Evolutionary conservation across 257 asterid genomes (phyloP).

Genomic region (Haberlea rhodopensis): DNA sequence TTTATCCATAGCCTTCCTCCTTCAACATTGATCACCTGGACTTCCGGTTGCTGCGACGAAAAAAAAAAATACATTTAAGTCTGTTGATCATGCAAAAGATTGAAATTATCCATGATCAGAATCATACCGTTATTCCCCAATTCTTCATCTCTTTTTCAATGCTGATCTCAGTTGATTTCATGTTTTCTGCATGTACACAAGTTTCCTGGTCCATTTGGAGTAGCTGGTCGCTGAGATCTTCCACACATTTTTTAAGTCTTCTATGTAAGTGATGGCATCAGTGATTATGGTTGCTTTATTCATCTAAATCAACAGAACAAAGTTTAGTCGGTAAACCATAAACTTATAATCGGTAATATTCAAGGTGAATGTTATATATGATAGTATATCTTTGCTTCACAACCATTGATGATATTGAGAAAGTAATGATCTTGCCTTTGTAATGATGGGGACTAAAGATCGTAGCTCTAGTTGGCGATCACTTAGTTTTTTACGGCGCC

Average conservation of each 20-base stretch:
- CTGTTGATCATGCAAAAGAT: too few relatives aligned
- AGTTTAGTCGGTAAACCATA: neutral
- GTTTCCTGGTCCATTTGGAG: slow-evolving; percentile 41
- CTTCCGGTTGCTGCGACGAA: neutral
- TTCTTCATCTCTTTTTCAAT: slow-evolving; percentile 42
- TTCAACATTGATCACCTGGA: neutral
- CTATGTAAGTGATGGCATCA: slow-evolving; percentile 72
- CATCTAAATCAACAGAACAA: slow-evolving; percentile 47
- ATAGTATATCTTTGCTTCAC: too few relatives aligned
- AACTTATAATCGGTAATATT: too few relatives aligned
- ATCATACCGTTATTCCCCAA: slow-evolving; percentile 46
- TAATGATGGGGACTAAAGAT: slow-evolving; percentile 70
- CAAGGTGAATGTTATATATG: too few relatives aligned
- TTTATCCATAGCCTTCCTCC: neutral
- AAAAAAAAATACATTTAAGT: too few relatives aligned
- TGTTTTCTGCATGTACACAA: slow-evolving; percentile 22
- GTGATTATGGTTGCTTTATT: slow-evolving; percentile 67
- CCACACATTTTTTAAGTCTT: slow-evolving; percentile 47
- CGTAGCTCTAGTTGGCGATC: slow-evolving; percentile 69
- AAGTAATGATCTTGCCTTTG: slow-evolving; percentile 89
- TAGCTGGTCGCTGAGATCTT: slow-evolving; percentile 55
- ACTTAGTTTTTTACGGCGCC: slow-evolving; percentile 69
- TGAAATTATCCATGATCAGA: neutral
- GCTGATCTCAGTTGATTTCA: slow-evolving; percentile 25
- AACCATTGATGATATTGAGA: too few relatives aligned